phyloP scores from a whole-genome alignment of 768 basidiomycete genomes.

The Nevesoporus exiguus region DNA sequence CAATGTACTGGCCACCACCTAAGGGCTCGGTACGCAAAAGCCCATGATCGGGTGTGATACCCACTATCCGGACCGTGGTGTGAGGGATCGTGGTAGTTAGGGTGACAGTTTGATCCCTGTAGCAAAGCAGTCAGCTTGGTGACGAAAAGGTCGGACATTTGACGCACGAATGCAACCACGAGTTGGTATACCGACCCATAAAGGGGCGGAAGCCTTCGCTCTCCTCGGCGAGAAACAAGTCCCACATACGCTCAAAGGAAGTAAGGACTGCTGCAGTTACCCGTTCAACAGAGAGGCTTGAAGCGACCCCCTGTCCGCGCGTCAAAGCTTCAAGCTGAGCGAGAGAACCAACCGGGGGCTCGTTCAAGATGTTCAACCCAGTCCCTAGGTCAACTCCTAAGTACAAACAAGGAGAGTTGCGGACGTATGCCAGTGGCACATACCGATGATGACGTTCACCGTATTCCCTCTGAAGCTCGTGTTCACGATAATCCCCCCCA shows the following conservation, averaged over 20 bases:
- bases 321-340: conserved; percentile 54
- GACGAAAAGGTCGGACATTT: not conserved
- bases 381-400: conserved; percentile 54
- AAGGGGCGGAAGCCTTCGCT: conserved; percentile 77
- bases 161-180: conserved; percentile 92
- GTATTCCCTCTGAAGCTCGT: conserved; percentile 73
- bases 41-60: conserved; percentile 87
- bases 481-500: conserved; percentile 91
- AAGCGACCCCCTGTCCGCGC: not conserved
- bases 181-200: conserved; percentile 68
- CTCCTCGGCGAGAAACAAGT: conserved; percentile 49
- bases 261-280: conserved; percentile 72
- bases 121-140: conserved; percentile 3
- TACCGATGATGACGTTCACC: conserved; percentile 81
- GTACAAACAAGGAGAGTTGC: not conserved
- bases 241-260: conserved; percentile 80
- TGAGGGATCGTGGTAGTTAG: conserved; percentile 75
- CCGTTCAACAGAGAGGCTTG: conserved; percentile 61
- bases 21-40: conserved; percentile 73
- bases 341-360: conserved; percentile 79
- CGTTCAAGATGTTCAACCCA: conserved; percentile 83
- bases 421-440: conserved; percentile 20
- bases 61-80: conserved; percentile 67
- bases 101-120: conserved; percentile 78
- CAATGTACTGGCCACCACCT: conserved; percentile 52